Evolutionary conservation across 1,139 yeast genomes (phyloP), one percentile per base, ranked within the genome.

Genomic region (Sugiyamaella neomexicana): DNA sequence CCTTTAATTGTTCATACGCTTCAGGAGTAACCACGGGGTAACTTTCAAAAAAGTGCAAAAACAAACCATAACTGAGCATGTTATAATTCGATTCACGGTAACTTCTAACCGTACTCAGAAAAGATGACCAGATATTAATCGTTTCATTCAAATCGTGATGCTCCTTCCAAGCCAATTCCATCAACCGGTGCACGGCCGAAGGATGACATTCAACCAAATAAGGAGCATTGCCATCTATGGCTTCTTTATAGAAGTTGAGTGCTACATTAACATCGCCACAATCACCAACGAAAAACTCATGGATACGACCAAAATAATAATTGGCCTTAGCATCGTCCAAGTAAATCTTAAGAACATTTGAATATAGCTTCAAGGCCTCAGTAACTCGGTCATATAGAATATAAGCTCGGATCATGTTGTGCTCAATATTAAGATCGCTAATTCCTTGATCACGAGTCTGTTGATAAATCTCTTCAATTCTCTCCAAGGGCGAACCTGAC

Each of bases 281-380:
- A 60, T 82, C 83, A 48, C 96, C 96, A 65, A 90, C 85, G 65
- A 90, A 89, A 1, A 87, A 79, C 60, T 86, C 77, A 71, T 87
- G 96, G 50, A 86, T 83, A 69, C 85, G 87, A 46, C 80, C 75
- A 66, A 81, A 69, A 54, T 81, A 77, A 55, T 81, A 76, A 49
- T 69, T 67, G 13, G 48, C 32, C 15, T 40, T 13, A n/a, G 29
- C 31, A 63, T 70, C 65, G 65, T 58, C 55, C 43, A 64, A 63
- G 46, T 60, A 71, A 50, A 59, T 68, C 59, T 60, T 68, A 63
- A 63, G 69, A 66, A 81, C 66, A 52, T 75, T 75, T 55, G 75
- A 73, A 64, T 80, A 81, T 40, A 80, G 68, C 36, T 69, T 70
- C 56, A 81, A 63, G 2, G 88, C 87, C 63, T 77, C 77, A 46